Evolutionary conservation across 78 protist genomes (phyloP), one percentile per base, ranked within the genome.

Genomic region (Protostelium mycophagum): DNA sequence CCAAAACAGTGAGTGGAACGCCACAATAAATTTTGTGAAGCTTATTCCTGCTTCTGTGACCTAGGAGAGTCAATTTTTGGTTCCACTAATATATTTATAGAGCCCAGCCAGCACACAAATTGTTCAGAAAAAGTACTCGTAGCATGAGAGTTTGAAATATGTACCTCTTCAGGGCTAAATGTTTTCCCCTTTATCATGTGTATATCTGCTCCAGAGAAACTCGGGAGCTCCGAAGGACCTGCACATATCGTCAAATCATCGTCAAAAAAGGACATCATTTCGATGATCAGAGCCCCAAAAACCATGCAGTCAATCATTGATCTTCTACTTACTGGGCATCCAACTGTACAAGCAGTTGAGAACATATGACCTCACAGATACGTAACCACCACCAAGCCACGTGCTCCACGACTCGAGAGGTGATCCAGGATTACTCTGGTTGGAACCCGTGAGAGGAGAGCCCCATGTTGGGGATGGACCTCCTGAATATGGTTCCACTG

Each of bases 1-100:
- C 95, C 95, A 93, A 34, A 93, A 83, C 34, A 93, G 36, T 34
- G 83, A 38, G 0, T 34, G 38, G 28, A 91, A 63, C 63, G 89
- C 94, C 28, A 63, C 1, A 35, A 91, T 29, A 36, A 91, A 91
- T 36, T 38, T 83, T 85, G 31, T 0, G 63, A 16, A 34, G 83
- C 29, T 36, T 88, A 51, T 35, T 1, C 73, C 73, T 25, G 73
- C 16, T 16, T 51, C 73, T n/a, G n/a, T n/a, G n/a, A n/a, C n/a
- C n/a, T n/a, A n/a, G n/a, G n/a, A n/a, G n/a, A n/a, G n/a, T n/a
- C n/a, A n/a, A n/a, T n/a, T n/a, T n/a, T n/a, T n/a, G n/a, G n/a
- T n/a, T n/a, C n/a, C n/a, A n/a, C n/a, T n/a, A n/a, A n/a, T n/a
- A n/a, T n/a, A n/a, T n/a, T n/a, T n/a, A n/a, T n/a, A n/a, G n/a